A percentile compares a stretch with the other conserved stretches of the same genome.
Evolutionary conservation across 805 yeast genomes (phyloP).

Genomic region (Nakazawaea wyomingensis): DNA sequence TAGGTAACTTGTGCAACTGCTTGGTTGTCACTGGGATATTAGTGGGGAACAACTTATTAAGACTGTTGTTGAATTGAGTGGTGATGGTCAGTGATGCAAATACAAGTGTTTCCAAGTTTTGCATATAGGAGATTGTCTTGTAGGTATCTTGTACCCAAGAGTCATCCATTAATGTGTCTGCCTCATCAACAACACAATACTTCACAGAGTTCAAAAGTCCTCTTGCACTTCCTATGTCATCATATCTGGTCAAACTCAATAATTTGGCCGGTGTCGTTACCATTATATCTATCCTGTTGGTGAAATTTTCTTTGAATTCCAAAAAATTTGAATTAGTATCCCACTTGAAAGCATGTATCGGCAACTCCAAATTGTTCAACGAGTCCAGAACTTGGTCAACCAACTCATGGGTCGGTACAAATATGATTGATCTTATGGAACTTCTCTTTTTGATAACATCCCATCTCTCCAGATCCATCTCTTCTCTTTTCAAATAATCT

Average conservation of each 20-base stretch:
- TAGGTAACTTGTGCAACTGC: constrained; percentile 78
- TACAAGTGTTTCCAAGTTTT: constrained; percentile 54
- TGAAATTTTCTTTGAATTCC: constrained; percentile 42
- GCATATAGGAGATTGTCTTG: constrained; percentile 41
- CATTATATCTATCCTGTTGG: constrained; percentile 63
- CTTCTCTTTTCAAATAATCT: constrained; percentile 60
- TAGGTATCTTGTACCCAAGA: constrained; percentile 70
- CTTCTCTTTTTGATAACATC: constrained; percentile 29
- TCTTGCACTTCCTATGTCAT: constrained; percentile 27
- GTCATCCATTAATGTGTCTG: constrained; percentile 84
- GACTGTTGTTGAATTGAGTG: constrained; percentile 58
- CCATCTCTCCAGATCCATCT: constrained; percentile 30
- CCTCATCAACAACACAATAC: constrained; percentile 82
- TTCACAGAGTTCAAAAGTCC: constrained; percentile 40
- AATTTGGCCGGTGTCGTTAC: constrained; percentile 85
- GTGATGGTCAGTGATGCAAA: constrained; percentile 93
- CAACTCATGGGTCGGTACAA: constrained; percentile 87
- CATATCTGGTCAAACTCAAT: constrained; percentile 25
- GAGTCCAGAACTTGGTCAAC: constrained; percentile 70
- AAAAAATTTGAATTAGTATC: constrained; percentile 52
- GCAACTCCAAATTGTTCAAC: constrained; percentile 25
- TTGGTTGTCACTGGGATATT: constrained; percentile 70
- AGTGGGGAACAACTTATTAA: constrained; percentile 59
- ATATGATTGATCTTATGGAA: constrained; percentile 62
- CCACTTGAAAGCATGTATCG: constrained; percentile 52